Base-by-base conservation (phyloP, 208 protist species). In the Trypanosoma cruzi region DNA sequence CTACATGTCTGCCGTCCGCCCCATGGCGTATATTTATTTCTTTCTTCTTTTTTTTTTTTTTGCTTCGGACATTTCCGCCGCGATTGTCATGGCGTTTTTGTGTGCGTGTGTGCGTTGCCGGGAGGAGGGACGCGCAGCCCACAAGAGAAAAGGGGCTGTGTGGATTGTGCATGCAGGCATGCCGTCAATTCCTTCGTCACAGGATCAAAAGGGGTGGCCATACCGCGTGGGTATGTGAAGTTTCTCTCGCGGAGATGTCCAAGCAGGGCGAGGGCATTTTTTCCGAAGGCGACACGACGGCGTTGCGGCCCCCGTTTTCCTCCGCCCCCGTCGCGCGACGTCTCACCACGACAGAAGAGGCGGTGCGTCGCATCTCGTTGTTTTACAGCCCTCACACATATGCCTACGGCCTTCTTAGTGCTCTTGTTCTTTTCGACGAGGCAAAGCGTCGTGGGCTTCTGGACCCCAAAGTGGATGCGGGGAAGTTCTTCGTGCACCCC, bases 401-500 rank as follows among this genome's bases (percentile, higher is more conserved):
- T 28, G 61, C 70, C 31, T 75, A 75, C 40, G 18, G 42, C 44
- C n/a, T 75, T 57, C 57, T 75, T 14, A 52, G 36, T 40, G 42
- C 32, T n/a, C 16, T 11, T 13, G n/a, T 37, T 31, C 49, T 75
- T 18, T 22, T 69, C 48, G 28, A 49, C 36, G 55, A 62, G 36
- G 42, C 62, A 4, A 11, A 18, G 13, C 11, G 13, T 22, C 34
- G 42, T 36, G 53, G 56, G 40, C 31, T 69, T 64, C 18, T 75
- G 22, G 55, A 50, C 14, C 10, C 2, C 22, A 69, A 53, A 10
- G n/a, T 68, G 8, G 46, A 69, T 29, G 10, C 62, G 32, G 2
- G 36, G 20, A 44, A 16, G 40, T 75, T 68, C 28, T 65, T 75
- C 34, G 55, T 69, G 4, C 70, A 61, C 62, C 62, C 70, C 24